phyloP scores from a whole-genome alignment of 441 rosid species.

The Gossypium davidsonii region DNA sequence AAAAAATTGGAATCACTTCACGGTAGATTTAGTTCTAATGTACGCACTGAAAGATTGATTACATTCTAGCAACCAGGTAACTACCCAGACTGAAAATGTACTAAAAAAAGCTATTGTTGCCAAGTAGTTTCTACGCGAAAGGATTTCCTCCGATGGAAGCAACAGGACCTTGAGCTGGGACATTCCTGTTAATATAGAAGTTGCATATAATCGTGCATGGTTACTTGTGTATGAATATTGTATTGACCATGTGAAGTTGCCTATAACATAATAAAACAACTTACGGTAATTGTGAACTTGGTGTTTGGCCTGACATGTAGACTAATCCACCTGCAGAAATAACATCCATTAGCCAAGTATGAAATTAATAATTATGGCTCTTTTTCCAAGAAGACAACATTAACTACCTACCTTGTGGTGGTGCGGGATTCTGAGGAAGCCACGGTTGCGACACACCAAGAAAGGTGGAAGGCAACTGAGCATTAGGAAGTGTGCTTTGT shows the following conservation, averaged over 20 bases:
- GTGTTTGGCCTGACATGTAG: conserved; percentile 50
- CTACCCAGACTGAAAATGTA: conserved; percentile 13
- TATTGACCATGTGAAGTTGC: neutral
- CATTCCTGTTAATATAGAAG: conserved; percentile 35
- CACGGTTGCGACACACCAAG: conserved; percentile 48
- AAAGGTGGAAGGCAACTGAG: conserved; percentile 41
- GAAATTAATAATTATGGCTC: neutral
- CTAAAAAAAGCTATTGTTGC: conserved; percentile 8
- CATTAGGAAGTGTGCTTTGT: conserved; percentile 59
- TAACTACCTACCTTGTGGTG: conserved; percentile 64
- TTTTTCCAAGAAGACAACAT: neutral
- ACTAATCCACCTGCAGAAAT: conserved; percentile 61
- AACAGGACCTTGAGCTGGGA: conserved; percentile 60
- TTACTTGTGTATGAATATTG: neutral
- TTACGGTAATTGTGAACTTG: conserved; percentile 63
- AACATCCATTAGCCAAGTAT: conserved; percentile 1
- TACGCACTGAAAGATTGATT: neutral
- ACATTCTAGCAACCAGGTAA: conserved; percentile 2
- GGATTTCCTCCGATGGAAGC: conserved; percentile 85
- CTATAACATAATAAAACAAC: conserved; percentile 19
- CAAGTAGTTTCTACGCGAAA: conserved; percentile 43
- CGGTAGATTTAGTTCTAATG: neutral
- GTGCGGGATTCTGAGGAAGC: conserved; percentile 64
- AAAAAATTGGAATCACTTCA: conserved; percentile 5
- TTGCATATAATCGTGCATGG: neutral